These are phyloP conservation scores for Tulasnella sp. DNA, from an alignment of 768 basidiomycete genomes.

Conservation along the genomic window DNA sequence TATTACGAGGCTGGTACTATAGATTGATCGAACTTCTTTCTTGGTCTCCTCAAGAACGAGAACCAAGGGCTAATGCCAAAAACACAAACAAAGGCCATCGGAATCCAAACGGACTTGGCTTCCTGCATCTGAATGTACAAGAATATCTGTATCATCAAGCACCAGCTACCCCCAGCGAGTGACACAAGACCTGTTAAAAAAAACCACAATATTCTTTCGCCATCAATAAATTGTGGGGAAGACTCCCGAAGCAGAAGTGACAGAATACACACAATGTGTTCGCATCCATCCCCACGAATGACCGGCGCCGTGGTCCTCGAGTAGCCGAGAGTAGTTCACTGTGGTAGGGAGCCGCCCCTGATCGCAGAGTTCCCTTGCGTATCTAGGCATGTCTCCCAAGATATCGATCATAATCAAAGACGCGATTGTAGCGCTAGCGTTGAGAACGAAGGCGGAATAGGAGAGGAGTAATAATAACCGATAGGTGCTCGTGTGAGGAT, in stretches of 20 bases:
- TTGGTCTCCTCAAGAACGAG: too few relatives aligned
- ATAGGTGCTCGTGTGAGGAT: background rate
- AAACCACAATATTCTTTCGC: too few relatives aligned
- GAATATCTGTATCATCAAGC: background rate
- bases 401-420: constrained; percentile 1
- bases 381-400: background rate
- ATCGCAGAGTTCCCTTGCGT: too few relatives aligned
- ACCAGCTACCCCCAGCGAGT: background rate
- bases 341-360: too few relatives aligned
- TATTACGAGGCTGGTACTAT: too few relatives aligned
- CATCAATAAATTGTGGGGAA: too few relatives aligned
- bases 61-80: background rate
- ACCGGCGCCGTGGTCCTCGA: too few relatives aligned
- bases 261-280: too few relatives aligned
- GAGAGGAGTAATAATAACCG: background rate
- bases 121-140: background rate
- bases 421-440: background rate
- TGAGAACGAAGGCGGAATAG: background rate
- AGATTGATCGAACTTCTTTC: too few relatives aligned
- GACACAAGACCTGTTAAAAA: background rate
- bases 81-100: background rate
- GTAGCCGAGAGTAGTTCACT: too few relatives aligned
- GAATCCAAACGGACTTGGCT: background rate
- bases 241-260: too few relatives aligned
- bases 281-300: too few relatives aligned